Base-by-base conservation (phyloP, 192 early-diverging fungal genomes). In the Lobosporangium transversale region DNA sequence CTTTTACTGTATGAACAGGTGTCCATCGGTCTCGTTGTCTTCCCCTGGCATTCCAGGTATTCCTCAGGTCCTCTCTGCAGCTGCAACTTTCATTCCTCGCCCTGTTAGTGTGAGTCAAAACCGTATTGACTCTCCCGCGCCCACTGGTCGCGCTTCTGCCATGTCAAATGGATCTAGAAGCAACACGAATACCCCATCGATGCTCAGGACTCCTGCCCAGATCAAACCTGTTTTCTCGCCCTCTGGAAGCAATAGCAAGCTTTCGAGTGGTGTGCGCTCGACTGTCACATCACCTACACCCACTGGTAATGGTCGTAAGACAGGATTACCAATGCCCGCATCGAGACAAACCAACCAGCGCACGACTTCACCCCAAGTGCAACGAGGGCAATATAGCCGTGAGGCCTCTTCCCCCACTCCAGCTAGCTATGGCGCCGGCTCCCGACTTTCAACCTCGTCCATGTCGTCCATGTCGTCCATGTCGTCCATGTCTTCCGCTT, bases 21-120 rank as follows among this genome's bases (percentile, higher is more conserved):
- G 73, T 40, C 73, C 73, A 26, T 76, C 73, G 0, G 73, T 67
- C 20, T 76, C 73, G 0, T 40, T 76, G 5, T 57, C 73, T 2
- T 76, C 73, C 1, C 73, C 73, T 50, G 73, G 73, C 18, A 76
- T 76, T 26, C 73, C 73, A 12, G 73, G 73, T 14, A 56, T 76
- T 20, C 73, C 73, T 36, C 65, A 67, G 24, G 58, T 30, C 11
- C 45, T 57, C 18, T 56, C 58, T 2, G 6, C 53, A 0, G 71
- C 63, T 9, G 52, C 64, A 11, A 62, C 73, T 7, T 67, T 59
- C 26, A 40, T 76, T 23, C 73, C 63, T n/a, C 73, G 73, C 4
- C 73, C 73, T 17, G 51, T 47, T 36, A 67, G 57, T 20, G 42
- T 48, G 3, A 59, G 59, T 2, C 63, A 58, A 20, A 61, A 76